Percentiles rank a stretch among this genome's conserved stretches.
phyloP scores from a whole-genome alignment of 2,329 filamentous ascomycete genomes.

The Cercospora zeina region DNA sequence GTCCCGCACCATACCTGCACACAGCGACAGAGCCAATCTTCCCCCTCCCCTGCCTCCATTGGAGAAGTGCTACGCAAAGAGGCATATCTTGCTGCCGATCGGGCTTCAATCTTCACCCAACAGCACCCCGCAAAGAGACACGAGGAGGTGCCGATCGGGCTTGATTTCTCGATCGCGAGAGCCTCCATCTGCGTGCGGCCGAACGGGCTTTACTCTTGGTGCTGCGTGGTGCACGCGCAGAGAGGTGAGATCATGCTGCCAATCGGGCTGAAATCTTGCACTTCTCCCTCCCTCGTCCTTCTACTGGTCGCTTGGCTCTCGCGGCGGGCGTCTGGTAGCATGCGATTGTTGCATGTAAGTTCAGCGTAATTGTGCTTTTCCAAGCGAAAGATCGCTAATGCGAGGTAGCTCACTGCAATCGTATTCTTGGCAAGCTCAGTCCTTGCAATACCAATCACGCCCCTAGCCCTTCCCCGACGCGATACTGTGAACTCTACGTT shows the following conservation, averaged over 20 bases:
- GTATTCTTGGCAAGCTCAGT: constrained; percentile 21
- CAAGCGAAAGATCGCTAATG: not conserved
- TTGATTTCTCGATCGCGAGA: constrained; percentile 19
- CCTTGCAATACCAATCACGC: constrained; percentile 22
- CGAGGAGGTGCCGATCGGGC: constrained; percentile 18
- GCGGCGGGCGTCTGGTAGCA: constrained; percentile 11
- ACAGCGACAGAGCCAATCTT: not conserved
- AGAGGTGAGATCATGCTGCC: constrained; percentile 22
- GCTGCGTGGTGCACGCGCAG: constrained; percentile 18
- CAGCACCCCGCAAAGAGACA: constrained; percentile 14
- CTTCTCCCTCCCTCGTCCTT: constrained; percentile 9
- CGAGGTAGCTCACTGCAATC: constrained; percentile 17
- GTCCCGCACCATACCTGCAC: not conserved
- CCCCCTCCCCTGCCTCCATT: not conserved
- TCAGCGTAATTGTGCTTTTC: not conserved
- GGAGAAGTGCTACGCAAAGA: constrained; percentile 16
- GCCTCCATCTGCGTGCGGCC: constrained; percentile 18
- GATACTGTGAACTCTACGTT: constrained; percentile 20
- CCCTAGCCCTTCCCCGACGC: constrained; percentile 10
- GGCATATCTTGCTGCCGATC: constrained; percentile 18
- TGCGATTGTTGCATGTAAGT: constrained; percentile 23
- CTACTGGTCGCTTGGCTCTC: constrained; percentile 13
- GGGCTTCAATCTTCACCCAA: constrained; percentile 12
- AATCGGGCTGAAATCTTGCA: constrained; percentile 23
- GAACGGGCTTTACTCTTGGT: constrained; percentile 12